Base-by-base conservation (phyloP, 805 yeast genomes). In the Ogataea paradorogensis region DNA sequence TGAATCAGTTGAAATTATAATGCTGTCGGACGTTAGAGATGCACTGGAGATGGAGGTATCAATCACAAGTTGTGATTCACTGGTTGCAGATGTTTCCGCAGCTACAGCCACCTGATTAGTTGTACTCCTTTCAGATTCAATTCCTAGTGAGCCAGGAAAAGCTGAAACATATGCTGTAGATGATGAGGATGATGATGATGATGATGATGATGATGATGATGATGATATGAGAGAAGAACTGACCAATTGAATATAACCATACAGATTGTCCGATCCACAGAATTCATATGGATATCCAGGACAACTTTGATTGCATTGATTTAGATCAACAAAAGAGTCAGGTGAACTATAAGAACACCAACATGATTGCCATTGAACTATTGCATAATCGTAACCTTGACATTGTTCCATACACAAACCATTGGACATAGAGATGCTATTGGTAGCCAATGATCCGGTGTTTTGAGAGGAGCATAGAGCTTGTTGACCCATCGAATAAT, bases 331-430 rank as follows among this genome's bases (percentile, higher is more conserved):
- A 0, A 79, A 66, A 13, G 55, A 48, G 7, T 36, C 29, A 5
- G 80, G 79, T 10, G 68, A 53, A 14, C 55, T 42, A 47, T 73
- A 61, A 5, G 77, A 62, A 50, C 81, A 76, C 74, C 76, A 74
- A 47, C 82, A 76, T 30, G 55, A 22, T 9, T 55, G 34, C 5
- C 59, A 60, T 49, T 68, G 75, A n/a, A 74, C 60, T 9, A 76
- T 66, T 11, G 73, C 80, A 35, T 67, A 71, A 5, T 65, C 55
- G 43, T 56, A 62, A 3, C 66, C 69, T 3, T 28, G 11, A 48
- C 82, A 76, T 23, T 53, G 45, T 32, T 62, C 59, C 6, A 59
- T 44, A 49, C 82, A 76, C 15, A 48, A 53, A 0, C 80, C 80
- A 45, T 71, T 71, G 10, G 65, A 58, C 46, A 52, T 57, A 33